These are phyloP conservation scores for Tuctoria greenei DNA, from an alignment of 176 grass and related monocot genomes.

Conservation along the genomic window DNA sequence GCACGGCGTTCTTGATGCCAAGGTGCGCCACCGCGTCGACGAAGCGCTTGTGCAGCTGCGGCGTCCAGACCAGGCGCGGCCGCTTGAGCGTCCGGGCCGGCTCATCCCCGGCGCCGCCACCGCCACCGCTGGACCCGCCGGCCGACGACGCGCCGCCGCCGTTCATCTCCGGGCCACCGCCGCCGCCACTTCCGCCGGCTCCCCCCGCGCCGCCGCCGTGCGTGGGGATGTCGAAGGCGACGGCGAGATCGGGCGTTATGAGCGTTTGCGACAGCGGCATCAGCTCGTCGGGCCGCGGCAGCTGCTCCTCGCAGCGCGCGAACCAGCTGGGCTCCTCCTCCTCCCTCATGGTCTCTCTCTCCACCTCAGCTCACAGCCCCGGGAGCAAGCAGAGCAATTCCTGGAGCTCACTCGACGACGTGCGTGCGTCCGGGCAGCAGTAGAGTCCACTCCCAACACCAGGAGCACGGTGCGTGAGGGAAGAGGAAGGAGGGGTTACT, in stretches of 20 bases:
- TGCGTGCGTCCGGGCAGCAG: neutral
- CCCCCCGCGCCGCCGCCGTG: slow-evolving; percentile 13
- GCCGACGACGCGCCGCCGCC: slow-evolving; percentile 56
- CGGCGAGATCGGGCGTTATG: slow-evolving; percentile 83
- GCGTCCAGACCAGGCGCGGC: slow-evolving; percentile 87
- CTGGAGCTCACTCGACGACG: neutral
- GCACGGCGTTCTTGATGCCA: slow-evolving; percentile 94
- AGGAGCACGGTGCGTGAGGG: neutral
- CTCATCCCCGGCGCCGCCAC: slow-evolving; percentile 43
- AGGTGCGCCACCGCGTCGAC: slow-evolving; percentile 88
- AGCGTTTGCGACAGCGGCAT: slow-evolving; percentile 81
- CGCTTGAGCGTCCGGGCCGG: slow-evolving; percentile 82
- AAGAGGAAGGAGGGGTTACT: slow-evolving; percentile 42
- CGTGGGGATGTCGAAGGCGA: slow-evolving; percentile 81
- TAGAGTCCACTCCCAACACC: slow-evolving; percentile 8
- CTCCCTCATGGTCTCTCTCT: slow-evolving; percentile 55
- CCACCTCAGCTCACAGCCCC: neutral
- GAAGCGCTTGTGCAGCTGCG: slow-evolving; percentile 91
- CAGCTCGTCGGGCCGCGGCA: slow-evolving; percentile 78
- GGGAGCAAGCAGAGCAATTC: slow-evolving; percentile 20
- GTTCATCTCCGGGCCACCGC: slow-evolving; percentile 44
- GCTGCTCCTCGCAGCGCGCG: slow-evolving; percentile 76
- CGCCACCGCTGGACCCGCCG: slow-evolving; percentile 48
- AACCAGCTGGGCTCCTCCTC: slow-evolving; percentile 95
- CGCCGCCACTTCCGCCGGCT: neutral